Conservation (phyloP, 2,329 filamentous ascomycete genomes). For the Cordyceps farinosa region DNA sequence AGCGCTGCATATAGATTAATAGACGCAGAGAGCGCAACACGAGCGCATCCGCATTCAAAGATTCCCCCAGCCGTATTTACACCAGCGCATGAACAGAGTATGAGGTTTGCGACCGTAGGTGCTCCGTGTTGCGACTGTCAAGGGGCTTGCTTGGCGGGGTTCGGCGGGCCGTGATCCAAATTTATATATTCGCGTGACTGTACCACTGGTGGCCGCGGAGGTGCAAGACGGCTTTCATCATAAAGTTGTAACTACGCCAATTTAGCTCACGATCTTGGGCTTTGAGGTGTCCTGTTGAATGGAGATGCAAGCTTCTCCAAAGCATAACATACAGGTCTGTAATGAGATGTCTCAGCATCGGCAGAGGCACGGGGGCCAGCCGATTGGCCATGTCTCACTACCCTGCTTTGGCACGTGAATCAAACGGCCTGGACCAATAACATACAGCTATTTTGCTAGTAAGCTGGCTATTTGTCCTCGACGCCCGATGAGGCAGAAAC, state of each 20-base stretch:
- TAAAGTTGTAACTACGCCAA: background rate
- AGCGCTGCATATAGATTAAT: slow-evolving; percentile 19
- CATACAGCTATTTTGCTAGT: background rate
- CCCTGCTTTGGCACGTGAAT: background rate
- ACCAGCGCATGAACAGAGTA: background rate
- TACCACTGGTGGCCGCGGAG: background rate
- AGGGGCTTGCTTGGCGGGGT: background rate
- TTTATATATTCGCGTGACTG: too few species aligned
- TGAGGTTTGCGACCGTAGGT: background rate
- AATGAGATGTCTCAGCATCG: too few species aligned
- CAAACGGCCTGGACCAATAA: background rate
- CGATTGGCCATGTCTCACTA: background rate
- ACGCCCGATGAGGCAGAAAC: background rate
- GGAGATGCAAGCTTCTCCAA: background rate
- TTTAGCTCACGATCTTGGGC: background rate
- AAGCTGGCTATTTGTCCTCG: background rate
- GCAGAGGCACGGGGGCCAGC: too few species aligned
- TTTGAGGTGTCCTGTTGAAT: background rate
- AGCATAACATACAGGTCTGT: background rate
- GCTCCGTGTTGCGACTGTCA: background rate
- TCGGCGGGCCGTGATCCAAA: background rate
- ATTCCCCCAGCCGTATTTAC: background rate
- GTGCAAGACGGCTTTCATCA: too few species aligned
- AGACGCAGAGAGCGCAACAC: slow-evolving; percentile 6
- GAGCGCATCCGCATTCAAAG: background rate